Conservation (phyloP, 768 basidiomycete species). For the Rhizopogon vulgaris region DNA sequence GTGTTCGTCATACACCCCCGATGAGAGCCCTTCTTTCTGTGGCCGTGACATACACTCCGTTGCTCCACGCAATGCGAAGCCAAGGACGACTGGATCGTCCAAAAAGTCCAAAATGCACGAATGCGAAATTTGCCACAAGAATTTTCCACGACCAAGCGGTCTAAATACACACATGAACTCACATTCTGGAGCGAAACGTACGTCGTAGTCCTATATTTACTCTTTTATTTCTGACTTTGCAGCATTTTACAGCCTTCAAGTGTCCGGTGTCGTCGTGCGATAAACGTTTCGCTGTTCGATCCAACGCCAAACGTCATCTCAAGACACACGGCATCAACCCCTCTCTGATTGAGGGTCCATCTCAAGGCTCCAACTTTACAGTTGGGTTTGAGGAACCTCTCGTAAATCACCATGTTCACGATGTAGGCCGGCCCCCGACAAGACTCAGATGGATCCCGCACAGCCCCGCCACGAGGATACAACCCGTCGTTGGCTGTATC, state of each 20-base stretch:
- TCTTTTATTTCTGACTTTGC: neutral
- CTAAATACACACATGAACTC: slow-evolving; percentile 49
- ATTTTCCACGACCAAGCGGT: slow-evolving; percentile 47
- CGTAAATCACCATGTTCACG: slow-evolving; percentile 35
- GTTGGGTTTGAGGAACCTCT: slow-evolving; percentile 42
- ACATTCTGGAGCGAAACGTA: slow-evolving; percentile 46
- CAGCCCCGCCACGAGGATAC: slow-evolving; percentile 23
- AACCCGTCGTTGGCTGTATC: slow-evolving; percentile 24
- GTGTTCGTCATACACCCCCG: neutral
- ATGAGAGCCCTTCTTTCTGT: slow-evolving; percentile 7
- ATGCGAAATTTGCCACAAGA: slow-evolving; percentile 37
- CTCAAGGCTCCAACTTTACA: slow-evolving; percentile 23
- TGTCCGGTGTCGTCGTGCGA: slow-evolving; percentile 58
- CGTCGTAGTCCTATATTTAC: slow-evolving; percentile 8
- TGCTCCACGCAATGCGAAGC: neutral
- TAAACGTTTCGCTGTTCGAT: slow-evolving; percentile 70
- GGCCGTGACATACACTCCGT: slow-evolving; percentile 2
- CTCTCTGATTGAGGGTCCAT: slow-evolving; percentile 10
- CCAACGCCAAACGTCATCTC: slow-evolving; percentile 75
- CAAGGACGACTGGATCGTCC: slow-evolving; percentile 3
- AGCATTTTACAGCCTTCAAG: slow-evolving; percentile 18
- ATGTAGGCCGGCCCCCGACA: slow-evolving; percentile 28
- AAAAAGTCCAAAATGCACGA: slow-evolving; percentile 47
- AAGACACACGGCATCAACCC: slow-evolving; percentile 61
- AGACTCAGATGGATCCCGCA: slow-evolving; percentile 38